A percentile compares a stretch with the other conserved stretches of the same genome.
Evolutionary conservation across 1,284 basidiomycete species (phyloP).

Genomic region (Rhodotorula sp.): DNA sequence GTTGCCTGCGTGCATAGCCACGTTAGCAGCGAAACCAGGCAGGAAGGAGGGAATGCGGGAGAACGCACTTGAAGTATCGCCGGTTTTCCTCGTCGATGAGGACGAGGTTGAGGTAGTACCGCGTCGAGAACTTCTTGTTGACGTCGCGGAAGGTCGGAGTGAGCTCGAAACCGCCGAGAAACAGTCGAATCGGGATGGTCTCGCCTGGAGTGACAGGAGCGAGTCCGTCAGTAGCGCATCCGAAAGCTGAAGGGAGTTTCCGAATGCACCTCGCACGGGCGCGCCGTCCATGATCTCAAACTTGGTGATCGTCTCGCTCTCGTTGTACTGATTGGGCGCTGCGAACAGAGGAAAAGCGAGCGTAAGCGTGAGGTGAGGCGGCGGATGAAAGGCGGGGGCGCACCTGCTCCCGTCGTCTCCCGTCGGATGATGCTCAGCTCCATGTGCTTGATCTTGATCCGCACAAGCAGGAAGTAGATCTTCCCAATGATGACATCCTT

Average conservation of each 20-base stretch:
- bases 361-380: conserved; percentile 1
- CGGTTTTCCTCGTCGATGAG: conserved; percentile 94
- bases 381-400: background rate
- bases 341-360: conserved; percentile 8
- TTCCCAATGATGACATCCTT: conserved; percentile 99
- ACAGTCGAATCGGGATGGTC: conserved; percentile 95
- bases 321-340: conserved; percentile 94
- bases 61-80: conserved; percentile 73
- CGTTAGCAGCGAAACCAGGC: background rate
- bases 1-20: conserved; percentile 33
- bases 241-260: background rate
- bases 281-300: conserved; percentile 99
- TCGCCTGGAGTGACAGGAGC: conserved; percentile 61
- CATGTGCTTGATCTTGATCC: conserved; percentile 99
- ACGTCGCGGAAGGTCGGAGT: conserved; percentile 98
- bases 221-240: background rate
- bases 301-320: conserved; percentile 98
- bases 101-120: conserved; percentile 96
- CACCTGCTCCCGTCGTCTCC: conserved; percentile 88
- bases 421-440: conserved; percentile 96
- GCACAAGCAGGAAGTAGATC: conserved; percentile 96
- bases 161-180: conserved; percentile 96
- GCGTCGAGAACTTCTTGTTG: conserved; percentile 97
- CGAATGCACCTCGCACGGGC: conserved; percentile 72
- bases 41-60: background rate